phyloP scores from a whole-genome alignment of 257 asterid genomes.

The Ballota nigra region DNA sequence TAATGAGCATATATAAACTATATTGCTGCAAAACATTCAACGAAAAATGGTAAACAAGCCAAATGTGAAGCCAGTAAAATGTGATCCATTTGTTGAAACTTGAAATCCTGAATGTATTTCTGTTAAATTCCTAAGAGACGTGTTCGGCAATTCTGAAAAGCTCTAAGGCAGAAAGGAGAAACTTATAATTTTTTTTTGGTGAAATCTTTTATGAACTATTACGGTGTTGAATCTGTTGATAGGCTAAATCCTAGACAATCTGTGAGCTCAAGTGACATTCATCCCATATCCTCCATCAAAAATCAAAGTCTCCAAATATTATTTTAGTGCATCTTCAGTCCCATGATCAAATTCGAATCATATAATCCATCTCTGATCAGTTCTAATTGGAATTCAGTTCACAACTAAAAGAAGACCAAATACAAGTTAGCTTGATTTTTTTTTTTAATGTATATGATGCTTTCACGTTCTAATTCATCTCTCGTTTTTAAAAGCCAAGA shows the following conservation, averaged over 20 bases:
- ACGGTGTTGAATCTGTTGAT: neutral
- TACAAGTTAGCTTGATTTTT: neutral
- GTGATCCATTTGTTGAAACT: neutral
- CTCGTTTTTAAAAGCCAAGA: neutral
- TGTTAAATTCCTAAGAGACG: neutral
- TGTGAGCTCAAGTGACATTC: neutral
- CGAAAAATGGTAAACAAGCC: too few species aligned
- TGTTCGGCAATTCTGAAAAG: neutral
- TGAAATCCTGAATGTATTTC: neutral
- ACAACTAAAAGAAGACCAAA: neutral
- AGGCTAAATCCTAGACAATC: neutral
- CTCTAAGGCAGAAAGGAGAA: neutral
- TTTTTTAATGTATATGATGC: neutral
- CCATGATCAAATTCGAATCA: neutral
- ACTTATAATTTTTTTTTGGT: neutral
- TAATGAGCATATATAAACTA: too few species aligned
- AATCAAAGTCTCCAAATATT: neutral
- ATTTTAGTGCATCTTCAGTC: neutral
- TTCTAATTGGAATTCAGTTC: neutral
- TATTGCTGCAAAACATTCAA: too few species aligned
- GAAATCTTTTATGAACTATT: neutral
- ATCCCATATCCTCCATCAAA: neutral
- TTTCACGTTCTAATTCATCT: neutral
- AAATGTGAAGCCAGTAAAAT: neutral
- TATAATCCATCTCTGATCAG: neutral